These are phyloP conservation scores for Sclerospora graminicola DNA, from an alignment of 352 stramenopile genomes.

Conservation along the genomic window DNA sequence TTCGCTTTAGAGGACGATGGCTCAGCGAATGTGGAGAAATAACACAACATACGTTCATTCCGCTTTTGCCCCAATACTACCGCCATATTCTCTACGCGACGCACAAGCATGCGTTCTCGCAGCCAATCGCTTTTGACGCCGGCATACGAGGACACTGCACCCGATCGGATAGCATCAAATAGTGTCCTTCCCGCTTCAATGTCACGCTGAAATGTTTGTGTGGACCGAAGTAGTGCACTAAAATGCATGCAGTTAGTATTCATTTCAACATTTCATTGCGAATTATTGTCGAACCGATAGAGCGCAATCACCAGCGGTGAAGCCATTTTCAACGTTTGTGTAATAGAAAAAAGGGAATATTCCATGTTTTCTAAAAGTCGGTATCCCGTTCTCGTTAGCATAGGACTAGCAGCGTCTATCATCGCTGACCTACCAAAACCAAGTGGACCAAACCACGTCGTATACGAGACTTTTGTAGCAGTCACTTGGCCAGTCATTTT, in stretches of 20 bases:
- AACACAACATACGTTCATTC: conserved; percentile 15
- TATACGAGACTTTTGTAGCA: too few species aligned
- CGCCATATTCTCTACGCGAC: conserved; percentile 38
- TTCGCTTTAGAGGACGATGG: conserved; percentile 71
- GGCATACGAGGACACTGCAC: conserved; percentile 49
- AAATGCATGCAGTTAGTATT: conserved; percentile 1
- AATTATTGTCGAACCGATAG: conserved; percentile 11
- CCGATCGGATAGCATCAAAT: conserved; percentile 54
- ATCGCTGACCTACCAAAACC: too few species aligned
- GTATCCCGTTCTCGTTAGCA: too few species aligned
- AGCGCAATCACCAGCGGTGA: conserved; percentile 20
- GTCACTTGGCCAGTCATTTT: too few species aligned
- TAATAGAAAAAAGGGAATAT: too few species aligned
- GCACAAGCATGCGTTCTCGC: conserved; percentile 49
- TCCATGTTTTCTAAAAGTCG: too few species aligned
- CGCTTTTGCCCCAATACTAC: conserved; percentile 22
- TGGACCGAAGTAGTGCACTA: conserved; percentile 46
- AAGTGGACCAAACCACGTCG: too few species aligned
- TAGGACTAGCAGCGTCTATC: too few species aligned
- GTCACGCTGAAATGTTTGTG: conserved; percentile 41
- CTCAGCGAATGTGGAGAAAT: conserved; percentile 39
- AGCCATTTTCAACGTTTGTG: conserved; percentile 1
- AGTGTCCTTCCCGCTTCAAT: conserved; percentile 37
- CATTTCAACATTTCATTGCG: conserved; percentile 2
- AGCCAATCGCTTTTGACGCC: conserved; percentile 64